Evolutionary conservation across 129 eudicot species (phyloP), one percentile per base, ranked within the genome.

Genomic region (Cynara cardunculus): DNA sequence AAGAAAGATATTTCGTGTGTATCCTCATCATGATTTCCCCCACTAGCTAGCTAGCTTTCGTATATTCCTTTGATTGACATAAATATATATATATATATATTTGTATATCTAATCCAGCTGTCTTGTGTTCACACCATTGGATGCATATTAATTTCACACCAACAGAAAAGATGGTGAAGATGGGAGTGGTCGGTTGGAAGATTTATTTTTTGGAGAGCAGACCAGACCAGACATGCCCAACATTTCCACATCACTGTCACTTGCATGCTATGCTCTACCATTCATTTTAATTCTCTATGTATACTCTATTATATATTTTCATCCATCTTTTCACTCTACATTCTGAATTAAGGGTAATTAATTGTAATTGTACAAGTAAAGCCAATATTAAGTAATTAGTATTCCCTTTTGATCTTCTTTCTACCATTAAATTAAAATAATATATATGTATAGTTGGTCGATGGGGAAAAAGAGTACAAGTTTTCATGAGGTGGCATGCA

Each of bases 21-120:
- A 86, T 74, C 80, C 82, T 85, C 87, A 87, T 89, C 83, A 89
- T 89, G 80, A 62, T 87, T 87, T 83, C 22, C 73, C 89, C 93
- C 90, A 87, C 90, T 89, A 86, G 31, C 71, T 81, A 72, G 74
- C 71, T 78, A 78, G 61, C 83, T 86, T 81, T 79, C 19, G 59
- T 53, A 53, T 53, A 49, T 18, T 16, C 62, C 62, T 3, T 37
- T 49, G 22, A 16, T 49, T 49, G 8, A 18, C 16, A 49, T 49
- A 49, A 12, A 14, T 14, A 49, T 37, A 14, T 0, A 14, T 49
- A 14, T 14, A 49, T 49, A 11, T 12, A 18, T 53, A 16, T 53
- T 5, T 56, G n/a, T 56, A 6, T 56, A 56, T 56, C 1, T 56
- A 56, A 56, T 56, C 65, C 65, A 56, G 24, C 24, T 56, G 65